Conservation (phyloP, 2,329 filamentous ascomycete species). For the Paraphoma sp. region DNA sequence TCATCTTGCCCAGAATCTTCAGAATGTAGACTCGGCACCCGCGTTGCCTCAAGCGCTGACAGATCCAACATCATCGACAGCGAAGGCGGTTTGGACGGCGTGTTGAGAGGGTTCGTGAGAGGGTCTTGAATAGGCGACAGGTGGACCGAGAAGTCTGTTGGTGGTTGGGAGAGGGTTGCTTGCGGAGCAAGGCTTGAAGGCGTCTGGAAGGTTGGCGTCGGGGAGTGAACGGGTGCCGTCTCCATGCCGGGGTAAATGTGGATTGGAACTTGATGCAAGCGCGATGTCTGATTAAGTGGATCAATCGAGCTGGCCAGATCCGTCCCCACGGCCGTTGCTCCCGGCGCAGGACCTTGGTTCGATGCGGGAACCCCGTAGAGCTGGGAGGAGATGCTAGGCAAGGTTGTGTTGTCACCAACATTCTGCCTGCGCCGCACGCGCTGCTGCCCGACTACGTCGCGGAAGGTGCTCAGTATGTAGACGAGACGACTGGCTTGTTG, state of each 20-base stretch:
- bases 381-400: slow-evolving; percentile 44
- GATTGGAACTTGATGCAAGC: slow-evolving; percentile 42
- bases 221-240: slow-evolving; percentile 26
- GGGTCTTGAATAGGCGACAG: slow-evolving; percentile 40
- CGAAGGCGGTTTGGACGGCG: slow-evolving; percentile 27
- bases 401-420: slow-evolving; percentile 25
- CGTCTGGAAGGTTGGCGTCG: slow-evolving; percentile 11
- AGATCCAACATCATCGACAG: slow-evolving; percentile 48
- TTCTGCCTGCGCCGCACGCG: slow-evolving; percentile 33
- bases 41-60: slow-evolving; percentile 41
- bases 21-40: slow-evolving; percentile 39
- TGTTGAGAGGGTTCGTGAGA: slow-evolving; percentile 13
- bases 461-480: slow-evolving; percentile 47
- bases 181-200: slow-evolving; percentile 1
- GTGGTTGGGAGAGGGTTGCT: slow-evolving; percentile 12
- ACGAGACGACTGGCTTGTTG: slow-evolving; percentile 48
- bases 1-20: slow-evolving; percentile 47
- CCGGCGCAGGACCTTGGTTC: slow-evolving; percentile 8
- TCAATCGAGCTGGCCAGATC: slow-evolving; percentile 17
- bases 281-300: slow-evolving; percentile 21
- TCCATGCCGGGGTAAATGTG: slow-evolving; percentile 47
- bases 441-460: slow-evolving; percentile 46
- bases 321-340: neutral
- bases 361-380: slow-evolving; percentile 34
- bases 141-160: slow-evolving; percentile 35